Base-by-base conservation (phyloP, 163 green algal species). In the Prototheca wickerhamii region DNA sequence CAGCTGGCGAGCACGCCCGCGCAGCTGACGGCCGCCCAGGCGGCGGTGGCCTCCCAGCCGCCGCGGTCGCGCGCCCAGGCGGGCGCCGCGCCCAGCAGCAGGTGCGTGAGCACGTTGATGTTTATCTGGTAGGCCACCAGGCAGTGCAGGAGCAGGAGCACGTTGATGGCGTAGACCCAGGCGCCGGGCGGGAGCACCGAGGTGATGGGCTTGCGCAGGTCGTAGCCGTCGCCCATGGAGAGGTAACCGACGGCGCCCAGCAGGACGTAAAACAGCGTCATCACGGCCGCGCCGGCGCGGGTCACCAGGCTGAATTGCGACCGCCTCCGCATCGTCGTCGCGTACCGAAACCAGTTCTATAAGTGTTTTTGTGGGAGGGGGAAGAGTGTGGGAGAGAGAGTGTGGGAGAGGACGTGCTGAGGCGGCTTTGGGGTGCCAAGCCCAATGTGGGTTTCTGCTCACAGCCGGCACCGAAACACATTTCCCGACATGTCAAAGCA, bases 41-140 rank as follows among this genome's bases (percentile, higher is more conserved):
- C 54, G 4, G 32, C 26, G 42, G 34, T 35, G 31, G 20, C 30
- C 29, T 0, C 42, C 28, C 26, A 25, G 23, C n/a, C 51, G 3
- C 55, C n/a, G n/a, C n/a, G n/a, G n/a, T n/a, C n/a, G n/a, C n/a
- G n/a, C n/a, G n/a, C n/a, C n/a, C n/a, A 35, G 2, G 37, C 44
- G 32, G 43, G 37, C 30, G 34, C 54, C 34, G 64, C 42, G 28
- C 37, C 33, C 34, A 72, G 52, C 10, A 63, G 26, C 49, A 72
- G 58, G 29, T 72, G 55, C 37, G 65, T 72, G 58, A 57, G 63
- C 6, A 72, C 65, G 35, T 72, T 67, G 25, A 72, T 50, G 58
- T 72, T 71, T 26, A 79, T 67, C 57, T 71, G 69, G 50, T 81
- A 81, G 7, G 74, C 74, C n/a, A 81, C 70, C 53, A 81, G 59